These are phyloP conservation scores for Aspergillus texensis DNA, from an alignment of 2,329 filamentous ascomycete genomes.

Conservation along the genomic window DNA sequence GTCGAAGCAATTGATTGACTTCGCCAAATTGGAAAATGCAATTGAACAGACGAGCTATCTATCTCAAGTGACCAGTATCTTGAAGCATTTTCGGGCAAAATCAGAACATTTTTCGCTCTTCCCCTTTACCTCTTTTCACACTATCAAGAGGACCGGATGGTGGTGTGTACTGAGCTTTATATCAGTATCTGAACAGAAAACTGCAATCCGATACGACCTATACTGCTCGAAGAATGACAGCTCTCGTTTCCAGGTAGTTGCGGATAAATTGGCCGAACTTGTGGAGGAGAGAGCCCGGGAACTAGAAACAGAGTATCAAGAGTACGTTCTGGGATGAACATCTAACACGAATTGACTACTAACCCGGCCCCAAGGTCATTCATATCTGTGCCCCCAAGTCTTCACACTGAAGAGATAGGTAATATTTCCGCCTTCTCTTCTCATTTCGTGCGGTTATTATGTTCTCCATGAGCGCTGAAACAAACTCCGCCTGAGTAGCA, in stretches of 20 bases:
- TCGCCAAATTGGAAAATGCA: neutral
- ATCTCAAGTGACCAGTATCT: neutral
- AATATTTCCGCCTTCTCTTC: neutral
- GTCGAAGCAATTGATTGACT: constrained; percentile 1
- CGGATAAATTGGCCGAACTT: neutral
- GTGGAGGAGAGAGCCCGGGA: constrained; percentile 4
- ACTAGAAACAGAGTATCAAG: constrained; percentile 22
- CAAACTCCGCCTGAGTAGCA: constrained; percentile 1
- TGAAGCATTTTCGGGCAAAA: neutral
- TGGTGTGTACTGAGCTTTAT: constrained; percentile 31
- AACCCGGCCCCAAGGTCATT: neutral
- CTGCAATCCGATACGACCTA: constrained; percentile 35
- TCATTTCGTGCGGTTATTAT: neutral
- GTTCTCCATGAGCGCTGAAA: neutral
- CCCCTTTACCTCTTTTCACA: constrained; percentile 28
- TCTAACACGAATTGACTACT: neutral
- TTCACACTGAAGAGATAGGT: constrained; percentile 5
- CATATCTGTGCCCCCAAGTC: no score
- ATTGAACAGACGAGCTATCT: neutral
- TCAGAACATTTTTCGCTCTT: constrained; percentile 19
- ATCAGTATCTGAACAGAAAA: constrained; percentile 28
- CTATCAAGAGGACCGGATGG: constrained; percentile 19
- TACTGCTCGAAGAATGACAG: constrained; percentile 16
- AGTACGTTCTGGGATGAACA: constrained; percentile 5
- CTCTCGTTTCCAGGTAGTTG: neutral